phyloP scores from a whole-genome alignment of 768 basidiomycete genomes.

The Lentinula boryana region DNA sequence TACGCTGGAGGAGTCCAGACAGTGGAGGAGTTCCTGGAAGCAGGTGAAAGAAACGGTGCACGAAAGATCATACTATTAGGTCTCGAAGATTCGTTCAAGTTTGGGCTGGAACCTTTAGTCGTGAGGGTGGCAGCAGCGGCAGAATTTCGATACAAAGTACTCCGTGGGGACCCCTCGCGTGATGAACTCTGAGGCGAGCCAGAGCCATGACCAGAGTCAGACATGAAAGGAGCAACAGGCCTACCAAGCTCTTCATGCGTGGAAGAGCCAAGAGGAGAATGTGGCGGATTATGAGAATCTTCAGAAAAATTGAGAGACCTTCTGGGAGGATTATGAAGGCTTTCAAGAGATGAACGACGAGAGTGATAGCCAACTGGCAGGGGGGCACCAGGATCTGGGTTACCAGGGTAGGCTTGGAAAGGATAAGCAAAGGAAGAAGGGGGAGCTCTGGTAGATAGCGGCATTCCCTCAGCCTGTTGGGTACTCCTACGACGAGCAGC shows the following conservation, averaged over 20 bases:
- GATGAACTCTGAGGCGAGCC: slow-evolving; percentile 5
- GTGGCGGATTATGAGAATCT: not conserved
- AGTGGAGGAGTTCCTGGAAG: slow-evolving; percentile 56
- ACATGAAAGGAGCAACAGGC: slow-evolving; percentile 34
- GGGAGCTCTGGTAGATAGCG: slow-evolving; percentile 16
- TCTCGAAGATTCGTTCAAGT: slow-evolving; percentile 23
- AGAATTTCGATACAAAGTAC: slow-evolving; percentile 20
- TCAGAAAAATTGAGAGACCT: not conserved
- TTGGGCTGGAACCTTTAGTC: not conserved
- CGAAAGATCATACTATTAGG: slow-evolving; percentile 50
- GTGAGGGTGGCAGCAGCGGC: not conserved
- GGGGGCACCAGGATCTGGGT: slow-evolving; percentile 52
- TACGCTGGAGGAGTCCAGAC: slow-evolving; percentile 58
- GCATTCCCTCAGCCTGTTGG: too few relatives aligned
- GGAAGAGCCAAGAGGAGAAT: not conserved
- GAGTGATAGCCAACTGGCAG: slow-evolving; percentile 17
- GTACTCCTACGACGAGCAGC: not conserved
- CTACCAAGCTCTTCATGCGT: slow-evolving; percentile 9
- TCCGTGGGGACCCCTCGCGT: slow-evolving; percentile 22
- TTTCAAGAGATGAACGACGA: slow-evolving; percentile 6
- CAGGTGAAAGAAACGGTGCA: slow-evolving; percentile 63
- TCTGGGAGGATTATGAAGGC: not conserved
- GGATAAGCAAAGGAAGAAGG: slow-evolving; percentile 40
- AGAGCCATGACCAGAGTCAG: slow-evolving; percentile 8
- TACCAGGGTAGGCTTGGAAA: slow-evolving; percentile 60